Base-by-base conservation (phyloP, 768 basidiomycete species). In the Favolaschia claudopus region DNA sequence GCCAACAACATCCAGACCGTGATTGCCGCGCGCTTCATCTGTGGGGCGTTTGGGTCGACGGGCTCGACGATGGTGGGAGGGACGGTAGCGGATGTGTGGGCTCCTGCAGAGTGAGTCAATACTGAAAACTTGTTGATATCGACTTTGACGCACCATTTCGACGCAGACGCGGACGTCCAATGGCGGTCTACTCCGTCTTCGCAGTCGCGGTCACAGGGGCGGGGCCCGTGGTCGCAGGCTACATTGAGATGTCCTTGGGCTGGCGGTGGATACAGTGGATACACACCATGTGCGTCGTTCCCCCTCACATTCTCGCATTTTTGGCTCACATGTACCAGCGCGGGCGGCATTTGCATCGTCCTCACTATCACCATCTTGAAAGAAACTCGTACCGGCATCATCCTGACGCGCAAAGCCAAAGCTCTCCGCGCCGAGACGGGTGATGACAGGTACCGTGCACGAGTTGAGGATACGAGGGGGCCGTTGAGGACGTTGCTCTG, bases 231-330 rank as follows among this genome's bases (percentile, higher is more conserved):
- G 64, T 78, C 8, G 80, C 83, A 28, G 83, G 82, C 14, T 86
- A 79, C 78, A 76, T 86, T 14, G 84, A 85, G 61, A 76, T 79
- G 39, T 74, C 79, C 49, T 63, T 88, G 3, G 75, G 77, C 43
- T 89, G 87, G 86, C 74, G 86, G 22, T 88, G 87, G 86, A 86
- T 90, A 24, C 81, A 87, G 63, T 88, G 86, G 87, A 76, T 87
- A 8, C 81, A 83, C 63, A 73, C 80, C 55, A 84, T 82, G 82
- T 79, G 24, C 12, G 61, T 65, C 27, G 15, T n/a, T 15, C 34
- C 32, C 54, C 72, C 65, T 22, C n/a, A 40, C 12, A 34, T 22
- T 14, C 17, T 38, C 49, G 24, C 25, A 28, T 25, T n/a, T 38
- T 37, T 36, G 25, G 39, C 34, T 19, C 37, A 24, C 22, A 20